Conservation (phyloP, 2,329 filamentous ascomycete species). For the Fusarium agapanthi region DNA sequence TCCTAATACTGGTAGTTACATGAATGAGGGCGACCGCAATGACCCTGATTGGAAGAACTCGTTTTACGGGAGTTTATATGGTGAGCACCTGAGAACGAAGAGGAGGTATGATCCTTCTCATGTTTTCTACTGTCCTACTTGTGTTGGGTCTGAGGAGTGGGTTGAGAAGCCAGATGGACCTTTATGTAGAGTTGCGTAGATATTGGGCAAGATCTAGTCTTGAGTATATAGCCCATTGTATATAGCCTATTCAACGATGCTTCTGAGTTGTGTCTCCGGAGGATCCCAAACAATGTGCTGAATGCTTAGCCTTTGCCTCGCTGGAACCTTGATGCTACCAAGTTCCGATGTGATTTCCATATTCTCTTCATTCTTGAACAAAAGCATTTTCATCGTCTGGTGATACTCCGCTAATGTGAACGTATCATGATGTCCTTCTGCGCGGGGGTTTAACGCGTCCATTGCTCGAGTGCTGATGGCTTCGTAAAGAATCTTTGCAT, state of each 20-base stretch:
- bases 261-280: neutral
- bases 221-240: neutral
- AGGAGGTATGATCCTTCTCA: constrained; percentile 24
- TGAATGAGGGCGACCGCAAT: constrained; percentile 27
- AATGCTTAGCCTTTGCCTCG: neutral
- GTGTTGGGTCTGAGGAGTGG: constrained; percentile 22
- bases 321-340: neutral
- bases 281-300: constrained; percentile 12
- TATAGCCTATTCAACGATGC: neutral
- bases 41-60: constrained; percentile 16
- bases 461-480: constrained; percentile 1
- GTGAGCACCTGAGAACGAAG: constrained; percentile 3
- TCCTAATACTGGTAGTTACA: constrained; percentile 15
- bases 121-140: constrained; percentile 28
- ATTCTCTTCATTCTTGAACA: neutral
- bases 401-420: rapidly evolving
- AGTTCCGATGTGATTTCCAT: neutral
- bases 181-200: neutral
- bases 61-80: constrained; percentile 17
- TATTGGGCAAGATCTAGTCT: neutral
- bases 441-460: neutral
- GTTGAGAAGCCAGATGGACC: constrained; percentile 12
- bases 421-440: rapidly evolving
- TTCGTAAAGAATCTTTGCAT: neutral
- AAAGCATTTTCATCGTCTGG: neutral